A percentile compares a stretch with the other conserved stretches of the same genome.
Conservation (phyloP, 495 filamentous ascomycete genomes). For the Aspergillus mulundensis region DNA sequence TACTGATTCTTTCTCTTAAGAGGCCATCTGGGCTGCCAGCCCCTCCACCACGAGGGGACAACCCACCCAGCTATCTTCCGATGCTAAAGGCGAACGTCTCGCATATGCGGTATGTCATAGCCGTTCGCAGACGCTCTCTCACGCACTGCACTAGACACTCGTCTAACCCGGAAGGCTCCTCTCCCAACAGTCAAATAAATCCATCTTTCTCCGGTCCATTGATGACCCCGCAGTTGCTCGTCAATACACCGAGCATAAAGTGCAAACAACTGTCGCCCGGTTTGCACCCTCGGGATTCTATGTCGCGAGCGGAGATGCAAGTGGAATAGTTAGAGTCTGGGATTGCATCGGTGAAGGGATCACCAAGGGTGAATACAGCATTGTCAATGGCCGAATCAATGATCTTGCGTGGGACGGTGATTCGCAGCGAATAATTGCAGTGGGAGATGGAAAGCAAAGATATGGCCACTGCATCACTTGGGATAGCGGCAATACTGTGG, state of each 20-base stretch:
- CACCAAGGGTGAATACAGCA: constrained; percentile 80
- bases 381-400: constrained; percentile 91
- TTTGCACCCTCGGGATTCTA: constrained; percentile 96
- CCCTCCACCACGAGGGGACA: constrained; percentile 82
- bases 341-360: constrained; percentile 59
- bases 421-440: constrained; percentile 91
- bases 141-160: background rate
- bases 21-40: constrained; percentile 67
- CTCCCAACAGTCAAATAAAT: constrained; percentile 80
- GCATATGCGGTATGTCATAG: constrained; percentile 75
- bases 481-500: constrained; percentile 92
- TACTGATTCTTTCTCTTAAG: constrained; percentile 33
- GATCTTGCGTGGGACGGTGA: constrained; percentile 98
- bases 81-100: constrained; percentile 87
- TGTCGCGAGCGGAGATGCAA: constrained; percentile 86
- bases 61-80: constrained; percentile 84
- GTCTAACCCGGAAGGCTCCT: constrained; percentile 12
- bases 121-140: background rate
- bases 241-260: constrained; percentile 88
- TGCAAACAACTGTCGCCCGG: constrained; percentile 82
- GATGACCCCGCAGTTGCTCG: constrained; percentile 76
- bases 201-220: constrained; percentile 88
- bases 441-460: constrained; percentile 89
- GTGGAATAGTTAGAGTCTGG: constrained; percentile 85
- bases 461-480: constrained; percentile 94